These are phyloP conservation scores for Podosphaera aphanis DNA, from an alignment of 2,329 filamentous ascomycete genomes.

Conservation along the genomic window DNA sequence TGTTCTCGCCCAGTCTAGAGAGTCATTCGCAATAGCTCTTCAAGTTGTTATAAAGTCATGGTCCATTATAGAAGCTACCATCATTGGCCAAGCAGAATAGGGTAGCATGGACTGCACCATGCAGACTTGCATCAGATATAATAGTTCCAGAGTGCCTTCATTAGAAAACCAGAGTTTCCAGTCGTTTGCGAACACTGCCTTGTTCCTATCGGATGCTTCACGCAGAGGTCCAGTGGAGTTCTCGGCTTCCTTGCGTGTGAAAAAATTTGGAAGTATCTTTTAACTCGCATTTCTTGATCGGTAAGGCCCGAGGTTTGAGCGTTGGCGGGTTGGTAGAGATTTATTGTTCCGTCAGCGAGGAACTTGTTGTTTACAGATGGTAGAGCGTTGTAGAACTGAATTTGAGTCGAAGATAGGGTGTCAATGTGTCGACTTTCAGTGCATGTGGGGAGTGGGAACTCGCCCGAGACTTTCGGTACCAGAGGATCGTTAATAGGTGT, in stretches of 20 bases:
- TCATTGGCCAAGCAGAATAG: too few relatives aligned
- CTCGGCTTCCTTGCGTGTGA: background rate
- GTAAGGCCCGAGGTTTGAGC: too few relatives aligned
- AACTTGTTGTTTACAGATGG: background rate
- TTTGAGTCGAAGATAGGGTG: background rate
- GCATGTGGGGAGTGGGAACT: background rate
- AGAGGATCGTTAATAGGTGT: background rate
- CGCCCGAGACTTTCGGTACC: background rate
- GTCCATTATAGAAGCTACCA: too few relatives aligned
- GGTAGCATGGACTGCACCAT: too few relatives aligned
- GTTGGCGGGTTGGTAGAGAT: background rate
- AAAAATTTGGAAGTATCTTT: too few relatives aligned
- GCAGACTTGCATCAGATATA: too few relatives aligned
- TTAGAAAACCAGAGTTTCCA: background rate
- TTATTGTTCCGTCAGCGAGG: background rate
- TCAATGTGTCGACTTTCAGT: background rate
- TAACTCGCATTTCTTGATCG: too few relatives aligned
- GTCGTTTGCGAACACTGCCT: background rate
- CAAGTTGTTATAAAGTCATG: too few relatives aligned
- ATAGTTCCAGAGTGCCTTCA: too few relatives aligned
- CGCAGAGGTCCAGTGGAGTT: background rate
- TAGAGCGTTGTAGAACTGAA: background rate
- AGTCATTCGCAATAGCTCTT: too few relatives aligned
- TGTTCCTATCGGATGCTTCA: background rate
- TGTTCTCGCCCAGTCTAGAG: too few relatives aligned